phyloP scores from a whole-genome alignment of 2,329 filamentous ascomycete genomes.

The Trichoderma atroviride region DNA sequence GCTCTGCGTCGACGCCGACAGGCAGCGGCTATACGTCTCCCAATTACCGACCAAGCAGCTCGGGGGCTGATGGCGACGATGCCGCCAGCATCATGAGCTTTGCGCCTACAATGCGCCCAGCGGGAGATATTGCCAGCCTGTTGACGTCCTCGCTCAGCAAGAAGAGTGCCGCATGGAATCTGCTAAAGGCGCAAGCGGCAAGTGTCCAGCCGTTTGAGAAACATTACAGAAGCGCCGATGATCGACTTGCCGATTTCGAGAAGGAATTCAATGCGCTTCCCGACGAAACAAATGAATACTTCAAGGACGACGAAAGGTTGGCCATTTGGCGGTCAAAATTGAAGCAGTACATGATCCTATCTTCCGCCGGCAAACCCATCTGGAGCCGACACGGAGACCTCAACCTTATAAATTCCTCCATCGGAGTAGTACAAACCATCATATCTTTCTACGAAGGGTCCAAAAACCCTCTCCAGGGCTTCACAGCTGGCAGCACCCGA shows the following conservation, averaged over 20 bases:
- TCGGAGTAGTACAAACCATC: conserved; percentile 94
- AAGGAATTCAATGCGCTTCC: conserved; percentile 78
- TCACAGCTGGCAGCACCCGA: conserved; percentile 81
- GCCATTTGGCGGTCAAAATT: conserved; percentile 84
- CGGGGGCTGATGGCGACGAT: conserved; percentile 59
- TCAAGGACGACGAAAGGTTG: conserved; percentile 62
- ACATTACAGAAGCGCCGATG: conserved; percentile 48
- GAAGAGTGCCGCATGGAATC: conserved; percentile 68
- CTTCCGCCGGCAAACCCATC: conserved; percentile 94
- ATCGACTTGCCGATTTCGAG: conserved; percentile 67
- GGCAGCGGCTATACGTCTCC: conserved; percentile 48
- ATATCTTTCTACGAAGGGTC: conserved; percentile 93
- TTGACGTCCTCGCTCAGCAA: conserved; percentile 70
- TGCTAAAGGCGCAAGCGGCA: conserved; percentile 65
- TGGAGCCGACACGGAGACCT: conserved; percentile 95
- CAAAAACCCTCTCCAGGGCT: conserved; percentile 75
- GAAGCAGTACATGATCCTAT: conserved; percentile 96
- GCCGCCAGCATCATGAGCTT: conserved; percentile 68
- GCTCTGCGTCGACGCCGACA: conserved; percentile 43
- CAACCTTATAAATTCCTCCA: conserved; percentile 86
- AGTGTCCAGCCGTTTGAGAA: conserved; percentile 64
- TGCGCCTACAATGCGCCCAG: conserved; percentile 62
- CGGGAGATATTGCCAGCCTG: conserved; percentile 78
- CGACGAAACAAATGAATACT: conserved; percentile 48
- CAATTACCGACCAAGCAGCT: conserved; percentile 35